Percentiles rank a stretch among this genome's conserved stretches.
Evolutionary conservation across 148 eudicot species (phyloP).

Genomic region (Chenopodium quinoa): DNA sequence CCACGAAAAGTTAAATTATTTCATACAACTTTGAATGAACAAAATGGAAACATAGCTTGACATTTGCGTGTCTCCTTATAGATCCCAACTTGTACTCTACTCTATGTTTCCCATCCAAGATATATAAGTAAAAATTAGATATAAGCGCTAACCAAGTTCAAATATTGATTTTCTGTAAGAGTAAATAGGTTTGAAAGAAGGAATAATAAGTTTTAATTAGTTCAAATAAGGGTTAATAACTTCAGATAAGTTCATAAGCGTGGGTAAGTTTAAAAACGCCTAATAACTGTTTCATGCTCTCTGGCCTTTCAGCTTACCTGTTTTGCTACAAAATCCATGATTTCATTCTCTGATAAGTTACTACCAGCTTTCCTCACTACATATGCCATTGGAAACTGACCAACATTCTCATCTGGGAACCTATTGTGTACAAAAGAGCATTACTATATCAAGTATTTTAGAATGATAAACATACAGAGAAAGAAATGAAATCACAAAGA

Average conservation of each 20-base stretch:
- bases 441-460: background rate
- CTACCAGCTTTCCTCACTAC: constrained; percentile 71
- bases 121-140: no score
- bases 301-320: constrained; percentile 47
- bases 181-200: no score
- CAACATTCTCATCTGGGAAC: constrained; percentile 17
- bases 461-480: background rate
- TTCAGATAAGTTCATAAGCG: background rate
- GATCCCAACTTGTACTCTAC: no score
- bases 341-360: constrained; percentile 44
- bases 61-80: no score
- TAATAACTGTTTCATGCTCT: background rate
- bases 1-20: no score
- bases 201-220: no score
- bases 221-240: no score
- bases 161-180: no score
- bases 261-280: background rate
- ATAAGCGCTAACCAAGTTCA: no score
- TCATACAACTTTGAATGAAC: no score
- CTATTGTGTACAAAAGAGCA: constrained; percentile 28
- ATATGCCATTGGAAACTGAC: constrained; percentile 95
- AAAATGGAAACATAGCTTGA: no score
- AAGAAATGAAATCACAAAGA: background rate
- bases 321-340: constrained; percentile 77
- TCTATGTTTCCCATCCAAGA: no score